Percentiles rank a stretch among this genome's conserved stretches.
Conservation (phyloP, 495 filamentous ascomycete species). For the Corynascus novoguineensis region DNA sequence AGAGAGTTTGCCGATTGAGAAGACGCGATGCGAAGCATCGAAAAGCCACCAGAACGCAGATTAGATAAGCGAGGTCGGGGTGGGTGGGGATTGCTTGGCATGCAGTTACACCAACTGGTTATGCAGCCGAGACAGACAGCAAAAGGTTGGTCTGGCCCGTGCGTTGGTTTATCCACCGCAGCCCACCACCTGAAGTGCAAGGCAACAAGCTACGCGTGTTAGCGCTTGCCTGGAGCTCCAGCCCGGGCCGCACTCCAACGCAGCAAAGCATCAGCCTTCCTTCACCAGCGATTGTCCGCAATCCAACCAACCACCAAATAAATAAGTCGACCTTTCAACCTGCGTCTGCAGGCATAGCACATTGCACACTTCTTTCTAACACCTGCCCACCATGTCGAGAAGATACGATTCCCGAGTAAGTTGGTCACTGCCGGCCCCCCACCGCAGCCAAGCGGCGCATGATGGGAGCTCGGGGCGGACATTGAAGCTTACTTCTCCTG, state of each 20-base stretch:
- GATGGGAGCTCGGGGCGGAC: conserved; percentile 7
- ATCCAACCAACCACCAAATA: neutral
- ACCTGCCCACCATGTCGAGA: conserved; percentile 68
- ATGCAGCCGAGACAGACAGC: too few relatives aligned
- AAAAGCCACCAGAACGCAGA: neutral
- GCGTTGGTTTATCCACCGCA: neutral
- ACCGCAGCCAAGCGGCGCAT: neutral
- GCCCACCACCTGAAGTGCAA: conserved; percentile 17
- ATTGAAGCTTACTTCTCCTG: conserved; percentile 34
- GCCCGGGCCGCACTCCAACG: conserved; percentile 4
- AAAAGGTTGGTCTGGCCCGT: neutral
- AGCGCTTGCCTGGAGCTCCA: conserved; percentile 38
- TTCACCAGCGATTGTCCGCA: neutral
- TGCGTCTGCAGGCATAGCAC: neutral
- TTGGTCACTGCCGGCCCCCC: conserved; percentile 17
- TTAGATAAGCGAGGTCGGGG: conserved; percentile 2
- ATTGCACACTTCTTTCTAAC: neutral
- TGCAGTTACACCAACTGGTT: too few relatives aligned
- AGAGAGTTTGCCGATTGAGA: conserved; percentile 24
- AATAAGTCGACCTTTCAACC: neutral
- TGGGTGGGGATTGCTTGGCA: conserved; percentile 9
- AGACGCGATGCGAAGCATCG: conserved; percentile 1
- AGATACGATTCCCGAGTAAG: conserved; percentile 95
- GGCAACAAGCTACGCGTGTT: conserved; percentile 33
- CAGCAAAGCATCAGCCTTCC: conserved; percentile 25